Evolutionary conservation across 805 yeast species (phyloP), one percentile per base, ranked within the genome.

Genomic region (Candida sonorensis): DNA sequence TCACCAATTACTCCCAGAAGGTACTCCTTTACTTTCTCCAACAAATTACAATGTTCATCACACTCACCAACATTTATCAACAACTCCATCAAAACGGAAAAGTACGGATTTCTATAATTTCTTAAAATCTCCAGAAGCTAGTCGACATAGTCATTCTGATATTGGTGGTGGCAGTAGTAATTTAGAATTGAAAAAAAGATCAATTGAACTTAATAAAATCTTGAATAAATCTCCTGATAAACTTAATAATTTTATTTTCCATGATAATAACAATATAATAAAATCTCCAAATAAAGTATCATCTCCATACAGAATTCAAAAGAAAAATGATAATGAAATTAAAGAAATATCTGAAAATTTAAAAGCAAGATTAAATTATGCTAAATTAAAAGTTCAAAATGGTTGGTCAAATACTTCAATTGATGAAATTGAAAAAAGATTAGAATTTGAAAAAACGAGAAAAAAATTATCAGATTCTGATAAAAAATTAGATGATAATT

Each of bases 281-380:
- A 41, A 37, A 19, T 51, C 58, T 4, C 57, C 58, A 5, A 38
- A 38, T 14, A 45, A 38, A 14, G 11, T 17, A 17, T 15, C 35
- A 10, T 40, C 53, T 25, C 46, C 50, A n/a, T 45, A 38, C 30
- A 34, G 58, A 24, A 45, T 55, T 6, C 38, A 40, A 29, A 52
- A 52, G 42, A 53, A 55, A 37, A 49, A 53, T 26, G 54, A 55
- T 26, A 41, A 40, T 10, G 61, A 60, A 26, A 54, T 60, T 10
- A 56, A 53, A 30, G 59, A 56, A 38, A 57, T 60, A 12, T 55
- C 61, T 3, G 59, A 57, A 17, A 58, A 57, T 33, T 48, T 60
- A 27, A 55, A 55, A 26, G 53, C 64, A 10, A 37, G 63, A 28
- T 49, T 60, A 23, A 58, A 55, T 26, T 58, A 60, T 33, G 64